These are phyloP conservation scores for Filobasidium floriforme DNA, from an alignment of 768 basidiomycete genomes.

Conservation along the genomic window DNA sequence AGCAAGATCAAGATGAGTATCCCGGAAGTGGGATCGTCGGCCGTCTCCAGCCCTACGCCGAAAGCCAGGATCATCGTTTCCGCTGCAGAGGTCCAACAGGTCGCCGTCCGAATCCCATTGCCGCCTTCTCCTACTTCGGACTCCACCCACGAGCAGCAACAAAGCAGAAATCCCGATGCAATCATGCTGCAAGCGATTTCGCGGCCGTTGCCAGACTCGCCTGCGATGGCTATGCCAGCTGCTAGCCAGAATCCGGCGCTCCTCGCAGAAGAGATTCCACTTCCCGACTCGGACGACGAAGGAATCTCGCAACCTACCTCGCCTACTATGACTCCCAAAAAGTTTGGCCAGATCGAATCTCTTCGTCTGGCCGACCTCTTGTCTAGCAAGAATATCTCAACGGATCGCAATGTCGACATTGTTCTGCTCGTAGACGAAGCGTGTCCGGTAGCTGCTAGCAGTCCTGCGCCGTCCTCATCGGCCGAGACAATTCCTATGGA, in stretches of 20 bases:
- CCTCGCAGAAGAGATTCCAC: neutral
- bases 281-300: constrained; percentile 1
- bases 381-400: neutral
- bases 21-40: neutral
- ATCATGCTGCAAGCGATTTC: neutral
- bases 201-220: too few species aligned
- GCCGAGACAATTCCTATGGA: constrained; percentile 10
- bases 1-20: too few species aligned
- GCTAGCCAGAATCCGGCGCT: too few species aligned
- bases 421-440: neutral
- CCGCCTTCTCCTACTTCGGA: neutral
- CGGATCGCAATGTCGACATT: neutral
- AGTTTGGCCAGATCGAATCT: neutral
- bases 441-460: neutral
- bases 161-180: neutral
- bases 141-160: neutral
- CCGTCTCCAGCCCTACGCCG: neutral
- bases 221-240: too few species aligned
- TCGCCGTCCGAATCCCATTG: neutral
- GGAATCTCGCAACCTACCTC: neutral
- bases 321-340: neutral
- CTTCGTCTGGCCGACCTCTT: neutral
- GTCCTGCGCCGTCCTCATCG: constrained; percentile 5
- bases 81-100: neutral
- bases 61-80: neutral